Conservation (phyloP, 2,329 filamentous ascomycete genomes). For the Fusarium sp. region DNA sequence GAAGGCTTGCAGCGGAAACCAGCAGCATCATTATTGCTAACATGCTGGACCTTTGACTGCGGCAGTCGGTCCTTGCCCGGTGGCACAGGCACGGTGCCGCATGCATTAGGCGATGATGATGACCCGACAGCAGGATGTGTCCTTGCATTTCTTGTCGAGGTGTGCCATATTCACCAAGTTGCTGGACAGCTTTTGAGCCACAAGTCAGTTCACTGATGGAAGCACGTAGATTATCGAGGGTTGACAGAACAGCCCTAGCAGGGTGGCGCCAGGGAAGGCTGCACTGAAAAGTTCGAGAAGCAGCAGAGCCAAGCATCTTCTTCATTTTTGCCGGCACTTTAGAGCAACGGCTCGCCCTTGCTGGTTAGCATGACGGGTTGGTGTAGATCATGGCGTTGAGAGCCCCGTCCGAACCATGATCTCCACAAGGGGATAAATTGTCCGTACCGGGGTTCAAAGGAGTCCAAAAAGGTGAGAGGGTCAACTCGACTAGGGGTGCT, state of each 20-base stretch:
- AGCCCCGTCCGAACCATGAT: conserved; percentile 50
- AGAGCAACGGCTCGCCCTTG: conserved; percentile 43
- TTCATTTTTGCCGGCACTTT: conserved; percentile 46
- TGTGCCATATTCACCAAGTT: conserved; percentile 13
- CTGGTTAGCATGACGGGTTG: conserved; percentile 45
- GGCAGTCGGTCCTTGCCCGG: conserved; percentile 33
- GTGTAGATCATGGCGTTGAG: conserved; percentile 49
- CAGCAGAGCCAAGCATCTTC: conserved; percentile 31
- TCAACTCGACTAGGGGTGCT: conserved; percentile 29
- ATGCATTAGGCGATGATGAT: conserved; percentile 37
- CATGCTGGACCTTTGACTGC: conserved; percentile 28
- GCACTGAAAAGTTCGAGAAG: conserved; percentile 37
- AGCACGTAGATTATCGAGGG: conserved; percentile 17
- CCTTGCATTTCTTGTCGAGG: conserved; percentile 24
- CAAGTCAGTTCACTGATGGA: conserved; percentile 23
- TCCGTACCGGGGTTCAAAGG: conserved; percentile 42
- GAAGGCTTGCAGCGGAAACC: conserved; percentile 42
- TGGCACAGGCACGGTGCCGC: conserved; percentile 42
- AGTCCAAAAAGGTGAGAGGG: conserved; percentile 31
- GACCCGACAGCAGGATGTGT: conserved; percentile 21
- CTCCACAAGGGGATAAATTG: conserved; percentile 49
- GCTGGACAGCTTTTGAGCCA: conserved; percentile 20
- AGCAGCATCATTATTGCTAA: conserved; percentile 44
- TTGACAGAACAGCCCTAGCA: conserved; percentile 31
- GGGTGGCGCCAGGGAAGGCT: conserved; percentile 36